These are phyloP conservation scores for Candida rishiriensis DNA, from an alignment of 805 yeast genomes.

Conservation along the genomic window DNA sequence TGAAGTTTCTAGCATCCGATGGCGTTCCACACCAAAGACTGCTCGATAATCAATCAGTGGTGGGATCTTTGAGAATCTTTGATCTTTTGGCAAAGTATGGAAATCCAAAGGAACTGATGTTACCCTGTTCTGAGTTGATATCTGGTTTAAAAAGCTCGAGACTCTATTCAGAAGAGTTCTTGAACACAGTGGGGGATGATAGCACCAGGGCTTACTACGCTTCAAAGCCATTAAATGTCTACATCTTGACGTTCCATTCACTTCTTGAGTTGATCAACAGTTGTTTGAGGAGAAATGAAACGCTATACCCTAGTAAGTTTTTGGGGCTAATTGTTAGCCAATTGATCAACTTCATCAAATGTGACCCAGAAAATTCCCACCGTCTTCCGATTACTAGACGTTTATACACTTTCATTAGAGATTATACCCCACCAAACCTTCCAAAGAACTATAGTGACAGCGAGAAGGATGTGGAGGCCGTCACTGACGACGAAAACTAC, in stretches of 20 bases:
- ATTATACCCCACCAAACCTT: slow-evolving; percentile 43
- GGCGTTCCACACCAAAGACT: not conserved
- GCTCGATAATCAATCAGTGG: slow-evolving; percentile 26
- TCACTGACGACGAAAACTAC: slow-evolving; percentile 51
- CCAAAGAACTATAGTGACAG: slow-evolving; percentile 37
- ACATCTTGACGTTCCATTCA: slow-evolving; percentile 59
- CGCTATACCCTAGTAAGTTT: slow-evolving; percentile 76
- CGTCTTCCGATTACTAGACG: slow-evolving; percentile 51
- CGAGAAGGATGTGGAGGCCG: slow-evolving; percentile 34
- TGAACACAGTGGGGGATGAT: slow-evolving; percentile 9
- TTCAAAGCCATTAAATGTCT: slow-evolving; percentile 24
- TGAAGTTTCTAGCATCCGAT: slow-evolving; percentile 45
- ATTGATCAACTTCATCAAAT: slow-evolving; percentile 45
- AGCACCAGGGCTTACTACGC: slow-evolving; percentile 7
- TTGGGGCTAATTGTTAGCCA: slow-evolving; percentile 64
- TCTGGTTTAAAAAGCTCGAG: slow-evolving; percentile 25
- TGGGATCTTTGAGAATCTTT: slow-evolving; percentile 45
- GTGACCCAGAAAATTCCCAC: slow-evolving; percentile 32
- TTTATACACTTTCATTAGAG: slow-evolving; percentile 58
- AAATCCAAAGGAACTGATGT: slow-evolving; percentile 74
- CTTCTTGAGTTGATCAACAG: slow-evolving; percentile 60
- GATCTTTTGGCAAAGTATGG: slow-evolving; percentile 64
- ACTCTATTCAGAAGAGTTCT: slow-evolving; percentile 10
- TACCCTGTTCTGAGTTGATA: slow-evolving; percentile 66
- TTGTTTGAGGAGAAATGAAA: slow-evolving; percentile 55